Base-by-base conservation (phyloP, 306 rosid species). In the Cyamopsis tetragonoloba region DNA sequence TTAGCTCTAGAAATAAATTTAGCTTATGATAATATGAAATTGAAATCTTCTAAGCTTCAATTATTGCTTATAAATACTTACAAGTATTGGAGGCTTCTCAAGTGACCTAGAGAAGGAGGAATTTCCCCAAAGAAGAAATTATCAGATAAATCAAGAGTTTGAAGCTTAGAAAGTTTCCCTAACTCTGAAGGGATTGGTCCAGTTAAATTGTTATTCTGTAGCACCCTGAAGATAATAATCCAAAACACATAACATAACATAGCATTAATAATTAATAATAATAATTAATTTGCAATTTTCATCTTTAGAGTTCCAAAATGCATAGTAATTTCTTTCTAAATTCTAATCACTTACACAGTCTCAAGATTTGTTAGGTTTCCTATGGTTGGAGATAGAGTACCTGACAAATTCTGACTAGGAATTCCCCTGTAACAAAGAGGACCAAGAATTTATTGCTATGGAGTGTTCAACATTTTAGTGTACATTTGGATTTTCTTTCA, bases 291-390 rank as follows among this genome's bases (percentile, higher is more conserved):
- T n/a, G 12, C 49, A 57, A n/a, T n/a, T n/a, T 5, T 38, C 26
- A 31, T 55, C 14, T 18, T 50, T 41, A 67, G 32, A 73, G 5
- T 34, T 39, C 1, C 18, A 22, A 42, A 49, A 43, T 66, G 55
- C 44, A 26, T 3, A 9, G 51, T 53, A 27, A n/a, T n/a, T n/a
- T n/a, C 3, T 43, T 15, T 72, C 15, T 61, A 14, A 72, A n/a
- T n/a, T n/a, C n/a, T n/a, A n/a, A 58, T 20, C 30, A 77, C 98
- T 84, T 80, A 93, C 98, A 93, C 87, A 80, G 80, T 83, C 75
- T 88, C 95, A 73, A 89, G 98, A 81, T 93, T 86, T 23, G 96
- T 88, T 47, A 93, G 80, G 81, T 93, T 93, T 70, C 98, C 98
- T 46, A 93, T 84, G 83, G 96, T 93, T 71, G 90, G 79, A 41